Conservation (phyloP, 208 protist species). For the Leishmania guyanensis region DNA sequence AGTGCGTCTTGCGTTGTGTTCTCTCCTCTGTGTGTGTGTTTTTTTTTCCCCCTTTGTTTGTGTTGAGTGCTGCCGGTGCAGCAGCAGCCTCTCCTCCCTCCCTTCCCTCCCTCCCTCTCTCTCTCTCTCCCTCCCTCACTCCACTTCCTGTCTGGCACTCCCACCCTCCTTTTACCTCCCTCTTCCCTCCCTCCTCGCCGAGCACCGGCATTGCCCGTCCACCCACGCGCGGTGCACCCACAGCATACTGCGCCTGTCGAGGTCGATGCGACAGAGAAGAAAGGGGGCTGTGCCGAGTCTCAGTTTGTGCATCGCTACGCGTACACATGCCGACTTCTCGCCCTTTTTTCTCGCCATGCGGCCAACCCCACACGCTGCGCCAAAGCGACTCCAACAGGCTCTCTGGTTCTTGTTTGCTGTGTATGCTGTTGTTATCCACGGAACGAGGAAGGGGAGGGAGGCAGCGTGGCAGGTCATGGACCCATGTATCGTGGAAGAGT, state of each 20-base stretch:
- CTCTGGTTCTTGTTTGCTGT: no score
- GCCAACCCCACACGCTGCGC: no score
- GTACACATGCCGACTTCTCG: neutral
- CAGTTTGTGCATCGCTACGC: neutral
- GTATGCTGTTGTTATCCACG: no score
- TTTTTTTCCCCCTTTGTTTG: neutral
- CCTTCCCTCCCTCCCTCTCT: no score
- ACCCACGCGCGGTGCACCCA: no score
- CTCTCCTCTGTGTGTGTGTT: neutral
- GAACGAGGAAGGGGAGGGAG: no score
- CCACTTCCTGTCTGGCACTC: neutral
- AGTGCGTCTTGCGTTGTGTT: constrained; percentile 2
- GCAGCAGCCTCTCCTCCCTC: neutral
- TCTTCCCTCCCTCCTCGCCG: neutral
- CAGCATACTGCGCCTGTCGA: neutral
- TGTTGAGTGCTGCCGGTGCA: neutral
- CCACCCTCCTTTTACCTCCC: neutral
- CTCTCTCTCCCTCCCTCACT: no score
- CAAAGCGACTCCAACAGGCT: no score
- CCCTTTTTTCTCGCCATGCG: no score
- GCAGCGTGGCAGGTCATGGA: no score
- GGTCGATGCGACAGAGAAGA: neutral
- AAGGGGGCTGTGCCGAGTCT: neutral
- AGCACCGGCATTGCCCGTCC: neutral
- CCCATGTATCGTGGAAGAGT: no score